Percentiles rank a stretch among this genome's conserved stretches.
phyloP scores from a whole-genome alignment of 805 yeast species.

The Scheffersomyces stipitis region DNA sequence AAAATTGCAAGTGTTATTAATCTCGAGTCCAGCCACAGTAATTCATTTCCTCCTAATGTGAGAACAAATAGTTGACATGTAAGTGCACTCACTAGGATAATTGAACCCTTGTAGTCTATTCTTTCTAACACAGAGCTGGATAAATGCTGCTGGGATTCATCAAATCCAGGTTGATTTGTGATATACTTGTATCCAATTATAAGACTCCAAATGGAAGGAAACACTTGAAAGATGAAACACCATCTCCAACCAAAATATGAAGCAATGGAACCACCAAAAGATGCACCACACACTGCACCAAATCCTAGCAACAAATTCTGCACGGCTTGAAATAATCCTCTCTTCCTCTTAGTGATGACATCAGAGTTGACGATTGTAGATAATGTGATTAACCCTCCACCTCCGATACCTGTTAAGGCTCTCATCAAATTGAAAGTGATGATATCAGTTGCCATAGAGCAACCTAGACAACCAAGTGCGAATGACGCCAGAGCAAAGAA shows the following conservation, averaged over 20 bases:
- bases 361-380: conserved; percentile 41
- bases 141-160: conserved; percentile 3
- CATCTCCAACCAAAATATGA: conserved; percentile 63
- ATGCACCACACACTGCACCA: conserved; percentile 67
- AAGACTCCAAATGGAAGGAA: conserved; percentile 47
- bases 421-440: conserved; percentile 29
- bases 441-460: conserved; percentile 29
- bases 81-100: conserved; percentile 30
- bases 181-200: conserved; percentile 27
- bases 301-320: conserved; percentile 36
- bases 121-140: conserved; percentile 11
- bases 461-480: conserved; percentile 36
- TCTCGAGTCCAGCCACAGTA: conserved; percentile 14
- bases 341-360: conserved; percentile 31
- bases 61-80: conserved; percentile 28
- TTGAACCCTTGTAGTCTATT: conserved; percentile 36
- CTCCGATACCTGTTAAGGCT: conserved; percentile 42
- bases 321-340: conserved; percentile 42
- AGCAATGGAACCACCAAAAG: conserved; percentile 58
- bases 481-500: conserved; percentile 34
- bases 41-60: conserved; percentile 21
- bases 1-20: conserved; percentile 12
- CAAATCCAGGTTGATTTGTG: conserved; percentile 25
- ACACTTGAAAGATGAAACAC: conserved; percentile 54
- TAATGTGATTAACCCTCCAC: conserved; percentile 40